Evolutionary conservation across 2,329 filamentous ascomycete species (phyloP).

Genomic region (Pseudogymnoascus sp.): DNA sequence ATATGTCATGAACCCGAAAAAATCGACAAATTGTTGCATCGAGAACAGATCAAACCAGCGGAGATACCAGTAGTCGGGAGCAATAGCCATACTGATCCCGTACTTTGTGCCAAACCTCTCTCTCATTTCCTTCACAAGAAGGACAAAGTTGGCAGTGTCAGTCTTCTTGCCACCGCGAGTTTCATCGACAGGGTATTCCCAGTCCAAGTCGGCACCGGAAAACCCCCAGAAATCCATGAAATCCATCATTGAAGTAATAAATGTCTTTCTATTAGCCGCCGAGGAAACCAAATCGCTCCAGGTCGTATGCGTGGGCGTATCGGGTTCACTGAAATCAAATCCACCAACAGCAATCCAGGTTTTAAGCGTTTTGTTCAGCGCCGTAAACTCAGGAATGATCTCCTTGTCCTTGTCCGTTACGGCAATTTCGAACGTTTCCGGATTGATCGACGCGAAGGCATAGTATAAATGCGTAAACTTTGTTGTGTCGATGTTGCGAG

Average conservation of each 20-base stretch:
- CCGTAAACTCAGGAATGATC: conserved; percentile 24
- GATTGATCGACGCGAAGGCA: conserved; percentile 29
- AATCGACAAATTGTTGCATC: conserved; percentile 26
- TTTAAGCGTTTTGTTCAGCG: conserved; percentile 19
- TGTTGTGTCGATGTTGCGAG: conserved; percentile 26
- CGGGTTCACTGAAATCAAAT: conserved; percentile 27
- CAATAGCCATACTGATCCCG: conserved; percentile 34
- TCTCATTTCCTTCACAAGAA: background rate
- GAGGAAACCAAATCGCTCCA: conserved; percentile 28
- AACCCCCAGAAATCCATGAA: conserved; percentile 35
- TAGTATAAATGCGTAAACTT: conserved; percentile 31
- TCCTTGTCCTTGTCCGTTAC: conserved; percentile 21
- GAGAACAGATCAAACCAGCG: conserved; percentile 26
- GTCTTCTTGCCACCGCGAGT: conserved; percentile 31
- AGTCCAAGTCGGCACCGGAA: conserved; percentile 40
- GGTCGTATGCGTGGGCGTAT: conserved; percentile 23
- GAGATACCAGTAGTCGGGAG: conserved; percentile 27
- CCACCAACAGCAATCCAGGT: conserved; percentile 20
- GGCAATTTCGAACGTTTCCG: conserved; percentile 23
- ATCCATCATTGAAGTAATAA: conserved; percentile 31
- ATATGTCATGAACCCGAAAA: conserved; percentile 33
- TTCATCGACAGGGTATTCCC: conserved; percentile 37
- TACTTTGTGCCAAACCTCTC: conserved; percentile 32
- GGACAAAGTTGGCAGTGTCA: conserved; percentile 34
- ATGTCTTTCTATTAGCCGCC: conserved; percentile 26